These are phyloP conservation scores for Chlamydomonas urium DNA, from an alignment of 139 green algal genomes.

Conservation along the genomic window DNA sequence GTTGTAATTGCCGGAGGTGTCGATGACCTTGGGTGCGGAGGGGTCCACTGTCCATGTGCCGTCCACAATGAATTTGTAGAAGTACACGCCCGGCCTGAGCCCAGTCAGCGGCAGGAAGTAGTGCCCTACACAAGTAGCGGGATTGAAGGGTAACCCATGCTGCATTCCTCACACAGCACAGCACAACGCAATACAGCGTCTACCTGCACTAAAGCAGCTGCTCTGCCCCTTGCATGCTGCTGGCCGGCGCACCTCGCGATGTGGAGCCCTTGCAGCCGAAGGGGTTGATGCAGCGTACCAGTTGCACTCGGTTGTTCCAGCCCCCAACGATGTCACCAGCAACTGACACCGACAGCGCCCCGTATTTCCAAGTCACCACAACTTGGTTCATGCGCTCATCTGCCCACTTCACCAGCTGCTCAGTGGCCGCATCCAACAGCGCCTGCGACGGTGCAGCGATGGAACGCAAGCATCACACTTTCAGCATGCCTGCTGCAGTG, in stretches of 20 bases:
- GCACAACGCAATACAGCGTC: not conserved
- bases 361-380: slow-evolving; percentile 65
- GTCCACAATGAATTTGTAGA: slow-evolving; percentile 81
- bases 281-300: slow-evolving; percentile 43
- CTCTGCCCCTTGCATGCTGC: no score
- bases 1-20: slow-evolving; percentile 67
- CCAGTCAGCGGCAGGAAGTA: slow-evolving; percentile 27
- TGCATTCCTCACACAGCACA: no score
- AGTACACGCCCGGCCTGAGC: slow-evolving; percentile 52
- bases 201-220: no score
- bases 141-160: no score
- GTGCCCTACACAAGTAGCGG: slow-evolving; percentile 23
- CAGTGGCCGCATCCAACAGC: slow-evolving; percentile 39
- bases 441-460: slow-evolving; percentile 19
- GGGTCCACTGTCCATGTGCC: slow-evolving; percentile 63
- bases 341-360: slow-evolving; percentile 56
- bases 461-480: slow-evolving; percentile 20
- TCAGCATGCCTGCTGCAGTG: not conserved
- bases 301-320: slow-evolving; percentile 52
- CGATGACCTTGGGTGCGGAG: slow-evolving; percentile 38
- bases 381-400: slow-evolving; percentile 40
- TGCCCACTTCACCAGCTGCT: slow-evolving; percentile 36
- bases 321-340: slow-evolving; percentile 69
- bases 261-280: slow-evolving; percentile 29
- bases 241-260: slow-evolving; percentile 19